Conservation (phyloP, 768 basidiomycete genomes). For the Rhodocollybia butyracea region DNA sequence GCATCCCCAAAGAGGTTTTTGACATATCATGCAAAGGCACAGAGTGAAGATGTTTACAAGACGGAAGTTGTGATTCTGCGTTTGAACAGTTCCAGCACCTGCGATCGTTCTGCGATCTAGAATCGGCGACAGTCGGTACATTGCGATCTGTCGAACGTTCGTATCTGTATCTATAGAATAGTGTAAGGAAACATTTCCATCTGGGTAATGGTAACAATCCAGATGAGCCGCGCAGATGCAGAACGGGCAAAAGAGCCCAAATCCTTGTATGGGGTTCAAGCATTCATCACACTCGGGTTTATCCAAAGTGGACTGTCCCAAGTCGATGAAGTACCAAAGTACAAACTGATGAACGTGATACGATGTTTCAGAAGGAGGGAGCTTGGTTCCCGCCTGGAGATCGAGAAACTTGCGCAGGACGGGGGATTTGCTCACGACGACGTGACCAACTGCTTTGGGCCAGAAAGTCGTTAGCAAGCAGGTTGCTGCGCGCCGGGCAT, state of each 20-base stretch:
- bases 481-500: conserved; percentile 53
- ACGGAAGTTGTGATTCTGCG: conserved; percentile 49
- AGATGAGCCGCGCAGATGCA: conserved; percentile 73
- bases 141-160: conserved; percentile 53
- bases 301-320: conserved; percentile 21
- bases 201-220: conserved; percentile 72
- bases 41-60: conserved; percentile 69
- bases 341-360: conserved; percentile 62
- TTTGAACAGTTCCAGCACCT: conserved; percentile 15
- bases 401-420: conserved; percentile 13
- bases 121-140: conserved; percentile 57
- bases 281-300: conserved; percentile 57
- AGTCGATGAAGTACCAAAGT: conserved; percentile 55
- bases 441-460: conserved; percentile 69
- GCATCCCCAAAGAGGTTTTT: conserved; percentile 71
- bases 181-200: conserved; percentile 55
- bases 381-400: conserved; percentile 3
- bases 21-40: conserved; percentile 67
- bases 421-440: conserved; percentile 47
- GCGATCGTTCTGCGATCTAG: conserved; percentile 28
- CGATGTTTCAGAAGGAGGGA: conserved; percentile 10
- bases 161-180: conserved; percentile 45
- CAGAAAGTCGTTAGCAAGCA: conserved; percentile 57
- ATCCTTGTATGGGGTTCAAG: conserved; percentile 51
- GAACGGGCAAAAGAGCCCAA: conserved; percentile 67